A percentile compares a stretch with the other conserved stretches of the same genome.
phyloP scores from a whole-genome alignment of 1,284 basidiomycete genomes.

The Peniophora sp. region DNA sequence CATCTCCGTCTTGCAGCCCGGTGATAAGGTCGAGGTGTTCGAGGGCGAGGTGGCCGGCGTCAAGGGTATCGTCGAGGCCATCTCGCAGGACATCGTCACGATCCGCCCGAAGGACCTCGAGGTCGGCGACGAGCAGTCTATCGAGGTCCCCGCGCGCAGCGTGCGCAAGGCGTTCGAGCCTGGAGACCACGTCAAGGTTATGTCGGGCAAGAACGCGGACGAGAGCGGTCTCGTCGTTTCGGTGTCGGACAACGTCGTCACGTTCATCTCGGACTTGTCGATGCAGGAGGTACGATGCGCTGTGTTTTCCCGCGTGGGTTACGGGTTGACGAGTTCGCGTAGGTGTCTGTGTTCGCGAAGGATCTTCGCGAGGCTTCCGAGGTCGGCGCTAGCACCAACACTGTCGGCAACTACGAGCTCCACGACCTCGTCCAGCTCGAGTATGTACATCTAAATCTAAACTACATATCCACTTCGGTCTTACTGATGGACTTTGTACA shows the following conservation, averaged over 20 bases:
- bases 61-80: slow-evolving; percentile 86
- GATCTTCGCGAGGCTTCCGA: slow-evolving; percentile 97
- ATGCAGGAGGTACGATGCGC: slow-evolving; percentile 67
- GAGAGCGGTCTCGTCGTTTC: slow-evolving; percentile 96
- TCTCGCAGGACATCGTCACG: slow-evolving; percentile 82
- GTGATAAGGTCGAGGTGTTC: slow-evolving; percentile 95
- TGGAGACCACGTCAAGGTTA: slow-evolving; percentile 98
- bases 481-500: slow-evolving; percentile 22
- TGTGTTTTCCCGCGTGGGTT: background rate
- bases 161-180: slow-evolving; percentile 94
- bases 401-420: slow-evolving; percentile 89
- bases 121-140: slow-evolving; percentile 48
- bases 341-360: slow-evolving; percentile 96
- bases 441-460: slow-evolving; percentile 41
- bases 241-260: slow-evolving; percentile 86
- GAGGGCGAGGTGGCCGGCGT: slow-evolving; percentile 95
- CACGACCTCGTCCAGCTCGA: slow-evolving; percentile 97
- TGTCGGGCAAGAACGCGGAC: slow-evolving; percentile 89
- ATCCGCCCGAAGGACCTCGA: slow-evolving; percentile 81
- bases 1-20: slow-evolving; percentile 88
- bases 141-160: slow-evolving; percentile 83
- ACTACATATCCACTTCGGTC: slow-evolving; percentile 1
- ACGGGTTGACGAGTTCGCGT: slow-evolving; percentile 1
- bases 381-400: slow-evolving; percentile 84
- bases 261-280: slow-evolving; percentile 95